A percentile compares a stretch with the other conserved stretches of the same genome.
Conservation (phyloP, 306 rosid species). For the Inga leiocalycina region DNA sequence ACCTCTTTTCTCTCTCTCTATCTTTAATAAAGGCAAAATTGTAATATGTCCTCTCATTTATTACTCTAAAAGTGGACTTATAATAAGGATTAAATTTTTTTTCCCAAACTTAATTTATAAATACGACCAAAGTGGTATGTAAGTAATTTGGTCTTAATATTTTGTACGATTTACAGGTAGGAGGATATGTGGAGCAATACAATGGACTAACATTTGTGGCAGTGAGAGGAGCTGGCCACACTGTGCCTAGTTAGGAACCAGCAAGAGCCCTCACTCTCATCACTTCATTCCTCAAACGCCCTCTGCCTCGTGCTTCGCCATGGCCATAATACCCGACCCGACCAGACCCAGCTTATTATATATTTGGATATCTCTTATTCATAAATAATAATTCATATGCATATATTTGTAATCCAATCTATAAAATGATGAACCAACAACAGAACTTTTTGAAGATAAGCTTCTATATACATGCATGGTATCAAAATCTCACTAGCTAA, state of each 20-base stretch:
- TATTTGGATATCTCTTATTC: no score
- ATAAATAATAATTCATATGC: no score
- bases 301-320: slow-evolving; percentile 44
- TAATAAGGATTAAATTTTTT: no score
- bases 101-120: no score
- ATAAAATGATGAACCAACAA: neutral
- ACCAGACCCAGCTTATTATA: no score
- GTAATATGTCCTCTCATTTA: no score
- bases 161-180: slow-evolving; percentile 14
- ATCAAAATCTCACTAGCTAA: neutral
- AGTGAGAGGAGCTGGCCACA: slow-evolving; percentile 63
- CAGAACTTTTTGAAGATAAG: neutral
- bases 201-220: slow-evolving; percentile 51
- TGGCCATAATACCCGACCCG: neutral
- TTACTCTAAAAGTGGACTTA: no score
- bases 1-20: no score
- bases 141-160: neutral
- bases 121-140: no score
- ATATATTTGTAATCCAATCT: neutral
- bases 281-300: slow-evolving; percentile 49
- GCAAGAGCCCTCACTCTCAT: slow-evolving; percentile 50
- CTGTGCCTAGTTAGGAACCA: slow-evolving; percentile 67
- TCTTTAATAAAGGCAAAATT: no score
- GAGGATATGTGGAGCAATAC: slow-evolving; percentile 60
- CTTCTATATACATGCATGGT: neutral